Conservation (phyloP, 306 rosid species). For the Castanea crenata region DNA sequence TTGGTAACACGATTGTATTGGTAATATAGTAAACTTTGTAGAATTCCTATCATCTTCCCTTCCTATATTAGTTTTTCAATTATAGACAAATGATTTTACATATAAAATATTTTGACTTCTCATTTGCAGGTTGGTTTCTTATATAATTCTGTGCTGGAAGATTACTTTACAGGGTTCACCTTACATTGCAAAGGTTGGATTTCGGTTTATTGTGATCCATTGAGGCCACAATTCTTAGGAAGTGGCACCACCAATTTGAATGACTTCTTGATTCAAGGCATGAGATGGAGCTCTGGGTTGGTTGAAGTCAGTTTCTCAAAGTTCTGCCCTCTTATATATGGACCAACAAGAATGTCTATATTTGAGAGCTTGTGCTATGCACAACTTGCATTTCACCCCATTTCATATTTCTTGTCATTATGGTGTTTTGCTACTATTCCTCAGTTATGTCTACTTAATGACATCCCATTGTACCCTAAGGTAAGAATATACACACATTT, state of each 20-base stretch:
- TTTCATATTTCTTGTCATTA: conserved; percentile 35
- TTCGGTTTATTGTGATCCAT: conserved; percentile 52
- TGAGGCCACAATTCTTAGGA: conserved; percentile 68
- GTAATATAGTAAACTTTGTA: too few species aligned
- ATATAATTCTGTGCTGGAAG: conserved; percentile 55
- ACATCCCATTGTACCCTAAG: conserved; percentile 64
- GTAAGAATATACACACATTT: conserved; percentile 25
- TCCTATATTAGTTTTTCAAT: background rate
- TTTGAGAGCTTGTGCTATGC: conserved; percentile 47
- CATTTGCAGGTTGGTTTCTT: conserved; percentile 60
- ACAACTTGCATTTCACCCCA: conserved; percentile 40
- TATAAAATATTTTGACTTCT: background rate
- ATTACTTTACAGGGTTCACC: conserved; percentile 49
- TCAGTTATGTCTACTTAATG: conserved; percentile 54
- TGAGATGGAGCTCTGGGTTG: conserved; percentile 62
- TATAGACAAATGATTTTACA: background rate
- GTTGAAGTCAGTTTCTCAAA: conserved; percentile 49
- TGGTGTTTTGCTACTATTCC: conserved; percentile 68
- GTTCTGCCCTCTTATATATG: conserved; percentile 56
- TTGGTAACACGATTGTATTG: too few species aligned
- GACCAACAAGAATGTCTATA: conserved; percentile 39
- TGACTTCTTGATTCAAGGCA: conserved; percentile 59
- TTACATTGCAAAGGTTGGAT: conserved; percentile 70
- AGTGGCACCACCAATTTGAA: conserved; percentile 48
- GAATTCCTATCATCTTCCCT: background rate